Evolutionary conservation across 192 early-diverging fungal genomes (phyloP).

Genomic region (Spizellomyces sp.): DNA sequence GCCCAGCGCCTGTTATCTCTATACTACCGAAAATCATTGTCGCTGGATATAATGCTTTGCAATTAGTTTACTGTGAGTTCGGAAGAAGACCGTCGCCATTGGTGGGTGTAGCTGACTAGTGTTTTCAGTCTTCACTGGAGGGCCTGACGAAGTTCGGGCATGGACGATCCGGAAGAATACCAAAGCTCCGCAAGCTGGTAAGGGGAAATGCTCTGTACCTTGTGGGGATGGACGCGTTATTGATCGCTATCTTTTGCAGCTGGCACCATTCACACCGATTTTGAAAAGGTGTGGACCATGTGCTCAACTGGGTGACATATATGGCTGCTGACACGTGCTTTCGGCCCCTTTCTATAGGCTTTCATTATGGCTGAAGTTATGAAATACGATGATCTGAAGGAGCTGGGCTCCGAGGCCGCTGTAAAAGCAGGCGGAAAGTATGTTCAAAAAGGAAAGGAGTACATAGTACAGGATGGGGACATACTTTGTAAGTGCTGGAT

Average conservation of each 20-base stretch:
- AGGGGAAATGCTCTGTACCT: no score
- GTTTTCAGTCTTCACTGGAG: conserved; percentile 73
- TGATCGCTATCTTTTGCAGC: conserved; percentile 37
- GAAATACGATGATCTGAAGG: conserved; percentile 74
- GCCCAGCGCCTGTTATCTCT: conserved; percentile 38
- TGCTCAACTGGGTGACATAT: neutral
- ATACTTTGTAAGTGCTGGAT: conserved; percentile 43
- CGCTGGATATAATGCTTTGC: conserved; percentile 84
- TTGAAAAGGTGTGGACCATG: conserved; percentile 57
- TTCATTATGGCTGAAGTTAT: conserved; percentile 87
- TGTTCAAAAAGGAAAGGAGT: conserved; percentile 87
- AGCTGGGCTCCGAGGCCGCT: conserved; percentile 60
- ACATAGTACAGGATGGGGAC: conserved; percentile 91
- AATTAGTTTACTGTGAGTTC: conserved; percentile 76
- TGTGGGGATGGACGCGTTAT: no score
- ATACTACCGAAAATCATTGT: conserved; percentile 87
- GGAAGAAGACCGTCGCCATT: no score
- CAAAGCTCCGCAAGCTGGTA: conserved; percentile 76
- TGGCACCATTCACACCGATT: conserved; percentile 86
- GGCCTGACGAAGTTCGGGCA: conserved; percentile 84
- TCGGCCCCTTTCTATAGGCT: conserved; percentile 2
- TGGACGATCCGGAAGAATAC: conserved; percentile 84
- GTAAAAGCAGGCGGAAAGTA: conserved; percentile 92
- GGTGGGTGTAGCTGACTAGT: no score
- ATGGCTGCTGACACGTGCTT: neutral